These are phyloP conservation scores for Colletotrichum chrysophilum DNA, from an alignment of 2,329 filamentous ascomycete genomes.

Conservation along the genomic window DNA sequence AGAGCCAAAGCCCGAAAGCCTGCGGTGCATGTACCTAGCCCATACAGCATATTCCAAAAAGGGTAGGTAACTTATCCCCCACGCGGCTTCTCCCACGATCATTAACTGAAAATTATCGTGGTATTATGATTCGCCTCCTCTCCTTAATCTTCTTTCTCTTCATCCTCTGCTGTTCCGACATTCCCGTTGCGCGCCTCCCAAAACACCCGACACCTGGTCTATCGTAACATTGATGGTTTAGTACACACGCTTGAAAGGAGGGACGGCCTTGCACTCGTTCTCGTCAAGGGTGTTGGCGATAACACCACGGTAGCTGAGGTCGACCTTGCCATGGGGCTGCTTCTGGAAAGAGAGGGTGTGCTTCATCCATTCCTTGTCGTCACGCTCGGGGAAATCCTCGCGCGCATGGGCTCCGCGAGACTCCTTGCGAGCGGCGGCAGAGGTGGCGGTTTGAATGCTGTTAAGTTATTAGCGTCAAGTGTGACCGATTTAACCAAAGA, in stretches of 20 bases:
- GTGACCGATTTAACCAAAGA: background rate
- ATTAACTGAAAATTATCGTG: constrained; percentile 9
- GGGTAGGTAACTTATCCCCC: background rate
- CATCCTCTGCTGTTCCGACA: background rate
- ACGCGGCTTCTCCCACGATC: constrained; percentile 12
- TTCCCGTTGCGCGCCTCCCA: background rate
- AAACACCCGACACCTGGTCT: constrained; percentile 16
- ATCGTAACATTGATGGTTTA: constrained; percentile 48
- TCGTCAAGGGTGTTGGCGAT: constrained; percentile 86
- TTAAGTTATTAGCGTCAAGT: background rate
- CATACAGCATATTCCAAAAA: background rate
- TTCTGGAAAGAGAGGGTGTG: constrained; percentile 97
- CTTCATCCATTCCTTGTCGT: constrained; percentile 99
- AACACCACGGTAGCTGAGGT: constrained; percentile 86
- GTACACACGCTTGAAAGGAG: constrained; percentile 94
- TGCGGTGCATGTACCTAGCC: constrained; percentile 11
- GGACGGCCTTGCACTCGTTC: constrained; percentile 93
- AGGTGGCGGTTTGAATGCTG: constrained; percentile 86
- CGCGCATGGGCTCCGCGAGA: constrained; percentile 96
- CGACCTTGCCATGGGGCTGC: constrained; percentile 84
- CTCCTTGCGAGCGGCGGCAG: constrained; percentile 94
- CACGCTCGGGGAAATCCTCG: constrained; percentile 94
- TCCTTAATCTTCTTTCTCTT: background rate
- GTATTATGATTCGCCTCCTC: constrained; percentile 10
- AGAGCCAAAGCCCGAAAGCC: constrained; percentile 19